Conservation (phyloP, 1,284 basidiomycete genomes). For the Mycosarcoma maydis region DNA sequence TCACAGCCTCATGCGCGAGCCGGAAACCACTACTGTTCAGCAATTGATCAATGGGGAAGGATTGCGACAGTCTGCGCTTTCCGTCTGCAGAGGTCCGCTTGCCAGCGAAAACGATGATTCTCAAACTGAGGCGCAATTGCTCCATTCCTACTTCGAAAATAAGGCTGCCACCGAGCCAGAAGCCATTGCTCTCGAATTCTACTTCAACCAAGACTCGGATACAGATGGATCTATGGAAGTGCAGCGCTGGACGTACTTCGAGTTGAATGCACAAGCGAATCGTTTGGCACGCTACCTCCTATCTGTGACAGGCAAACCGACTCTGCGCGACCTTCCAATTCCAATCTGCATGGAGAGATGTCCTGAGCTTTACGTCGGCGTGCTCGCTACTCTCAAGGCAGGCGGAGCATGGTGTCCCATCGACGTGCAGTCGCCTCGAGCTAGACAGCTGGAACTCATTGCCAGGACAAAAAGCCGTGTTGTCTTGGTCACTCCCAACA, state of each 20-base stretch:
- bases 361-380: slow-evolving; percentile 14
- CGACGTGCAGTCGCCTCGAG: slow-evolving; percentile 42
- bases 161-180: neutral
- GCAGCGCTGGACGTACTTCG: slow-evolving; percentile 13
- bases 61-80: slow-evolving; percentile 1
- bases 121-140: too few species aligned
- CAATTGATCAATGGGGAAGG: slow-evolving; percentile 5
- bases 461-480: slow-evolving; percentile 11
- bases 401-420: slow-evolving; percentile 57
- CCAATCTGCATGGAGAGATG: slow-evolving; percentile 24
- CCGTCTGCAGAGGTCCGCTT: neutral
- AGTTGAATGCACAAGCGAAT: slow-evolving; percentile 10
- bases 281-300: slow-evolving; percentile 5
- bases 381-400: slow-evolving; percentile 27
- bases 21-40: slow-evolving; percentile 5
- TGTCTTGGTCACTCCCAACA: slow-evolving; percentile 14
- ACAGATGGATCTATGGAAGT: neutral
- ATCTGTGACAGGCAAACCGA: neutral
- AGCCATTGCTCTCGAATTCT: slow-evolving; percentile 15
- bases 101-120: neutral
- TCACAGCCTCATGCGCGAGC: slow-evolving; percentile 3
- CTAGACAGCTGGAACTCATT: slow-evolving; percentile 46
- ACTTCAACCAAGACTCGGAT: neutral
- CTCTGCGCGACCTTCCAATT: slow-evolving; percentile 12
- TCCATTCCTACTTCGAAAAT: slow-evolving; percentile 18